Conservation (phyloP, 805 yeast species). For the Hanseniaspora opuntiae region DNA sequence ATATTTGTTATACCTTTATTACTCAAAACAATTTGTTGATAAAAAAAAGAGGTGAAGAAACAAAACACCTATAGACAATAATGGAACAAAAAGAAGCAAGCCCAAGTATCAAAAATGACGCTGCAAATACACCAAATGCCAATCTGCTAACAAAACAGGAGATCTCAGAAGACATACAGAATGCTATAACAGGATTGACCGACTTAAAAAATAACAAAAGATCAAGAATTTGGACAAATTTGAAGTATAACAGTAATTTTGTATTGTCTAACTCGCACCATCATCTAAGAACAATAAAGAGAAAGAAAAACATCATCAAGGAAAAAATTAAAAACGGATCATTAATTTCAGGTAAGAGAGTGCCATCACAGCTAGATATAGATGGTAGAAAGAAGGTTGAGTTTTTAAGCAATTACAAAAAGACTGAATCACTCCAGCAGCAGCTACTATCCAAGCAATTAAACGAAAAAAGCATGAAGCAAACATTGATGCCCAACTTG, state of each 20-base stretch:
- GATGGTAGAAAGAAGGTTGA: not conserved
- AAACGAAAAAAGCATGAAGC: not conserved
- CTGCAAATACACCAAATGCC: not conserved
- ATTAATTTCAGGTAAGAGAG: conserved; percentile 2
- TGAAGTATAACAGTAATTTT: conserved; percentile 8
- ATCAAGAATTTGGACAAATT: conserved; percentile 1
- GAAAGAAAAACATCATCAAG: conserved; percentile 9
- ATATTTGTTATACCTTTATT: too few species aligned
- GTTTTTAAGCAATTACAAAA: not conserved
- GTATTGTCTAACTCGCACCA: conserved; percentile 10
- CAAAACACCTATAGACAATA: too few species aligned
- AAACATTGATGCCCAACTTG: not conserved
- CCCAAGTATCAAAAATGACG: not conserved
- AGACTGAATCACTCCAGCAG: not conserved
- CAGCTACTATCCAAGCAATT: conserved; percentile 1
- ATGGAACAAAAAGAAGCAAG: too few species aligned
- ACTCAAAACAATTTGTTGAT: too few species aligned
- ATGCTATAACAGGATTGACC: conserved; percentile 7
- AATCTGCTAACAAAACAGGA: conserved; percentile 3
- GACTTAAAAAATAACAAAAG: conserved; percentile 4
- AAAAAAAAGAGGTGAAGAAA: too few species aligned
- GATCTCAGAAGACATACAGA: conserved; percentile 7
- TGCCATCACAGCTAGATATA: conserved; percentile 6
- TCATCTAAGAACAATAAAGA: conserved; percentile 8
- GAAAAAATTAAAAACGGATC: conserved; percentile 11